phyloP scores from a whole-genome alignment of 169 alveolate genomes.

The Condylostoma magnum region DNA sequence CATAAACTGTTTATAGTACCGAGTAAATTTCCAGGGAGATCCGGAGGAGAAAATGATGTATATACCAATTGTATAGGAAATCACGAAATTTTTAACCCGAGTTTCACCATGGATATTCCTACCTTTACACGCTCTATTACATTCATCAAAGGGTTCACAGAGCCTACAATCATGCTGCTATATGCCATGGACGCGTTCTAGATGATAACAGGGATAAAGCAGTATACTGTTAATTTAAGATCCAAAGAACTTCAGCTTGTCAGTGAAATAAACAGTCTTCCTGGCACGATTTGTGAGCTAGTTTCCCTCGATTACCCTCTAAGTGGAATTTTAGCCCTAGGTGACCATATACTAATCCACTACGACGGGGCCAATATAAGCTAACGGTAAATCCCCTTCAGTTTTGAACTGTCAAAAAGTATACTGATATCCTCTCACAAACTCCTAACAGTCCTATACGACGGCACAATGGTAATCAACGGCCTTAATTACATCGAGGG shows the following conservation, averaged over 20 bases:
- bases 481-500: constrained; percentile 17
- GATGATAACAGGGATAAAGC: neutral
- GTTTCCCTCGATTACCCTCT: constrained; percentile 10
- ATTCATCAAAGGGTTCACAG: constrained; percentile 15
- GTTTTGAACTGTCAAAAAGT: no score
- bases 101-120: constrained; percentile 12
- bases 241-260: neutral
- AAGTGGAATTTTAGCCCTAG: constrained; percentile 12
- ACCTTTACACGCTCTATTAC: neutral
- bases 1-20: constrained; percentile 24
- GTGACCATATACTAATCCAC: neutral
- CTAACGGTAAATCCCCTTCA: no score
- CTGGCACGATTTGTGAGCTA: neutral
- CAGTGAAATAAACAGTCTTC: neutral
- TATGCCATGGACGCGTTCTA: neutral
- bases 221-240: constrained; percentile 2
- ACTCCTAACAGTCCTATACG: neutral
- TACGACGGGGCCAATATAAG: constrained; percentile 14
- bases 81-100: constrained; percentile 5
- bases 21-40: neutral
- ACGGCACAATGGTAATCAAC: constrained; percentile 1
- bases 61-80: neutral
- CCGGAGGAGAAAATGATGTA: neutral
- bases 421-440: constrained; percentile 1
- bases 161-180: constrained; percentile 7